Evolutionary conservation across 495 filamentous ascomycete genomes (phyloP), one percentile per base, ranked within the genome.

Genomic region (Friedmanniomyces simplex): DNA sequence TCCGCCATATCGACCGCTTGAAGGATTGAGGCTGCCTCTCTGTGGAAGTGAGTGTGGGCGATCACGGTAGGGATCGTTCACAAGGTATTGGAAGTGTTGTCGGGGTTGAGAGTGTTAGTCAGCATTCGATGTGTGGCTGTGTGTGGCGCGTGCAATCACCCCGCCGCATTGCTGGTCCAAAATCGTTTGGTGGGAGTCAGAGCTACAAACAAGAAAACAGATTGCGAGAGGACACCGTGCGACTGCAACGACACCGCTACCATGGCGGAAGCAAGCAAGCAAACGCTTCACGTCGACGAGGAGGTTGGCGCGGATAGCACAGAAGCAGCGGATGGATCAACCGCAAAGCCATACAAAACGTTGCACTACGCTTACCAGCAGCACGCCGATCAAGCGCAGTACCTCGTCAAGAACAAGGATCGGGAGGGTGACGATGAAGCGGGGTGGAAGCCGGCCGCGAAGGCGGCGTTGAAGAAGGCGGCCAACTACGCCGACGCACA

Each of bases 401-500:
- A 90, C 68, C 72, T 85, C 39, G 82, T 76, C 6, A 82, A 83
- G 67, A 83, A 86, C 49, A 46, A 52, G 48, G 66, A 86, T 83
- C 25, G 72, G 21, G 79, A 82, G 63, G 77, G 80, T 69, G 75
- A 78, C 51, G 83, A 83, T 61, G 74, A 75, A 36, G 72, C 71
- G 8, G 69, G 72, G 59, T 95, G 86, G 85, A 88, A 91, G 70
- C 81, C 86, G 52, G 84, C 85, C 7, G 83, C 88, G 45, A 91
- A 91, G 75, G 83, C 82, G 45, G 88, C 88, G 22, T 63, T 87
- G 66, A 94, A 93, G 77, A 93, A 94, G 74, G 83, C 83, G 26
- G 77, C 79, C 70, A 84, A 82, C 69, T 79, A 81, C 50, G 81
- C 79, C 52, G 86, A 89, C 57, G 49, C 66, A 36, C 69, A 73